phyloP scores from a whole-genome alignment of 2,329 filamentous ascomycete genomes.

The Sclerotinia borealis region DNA sequence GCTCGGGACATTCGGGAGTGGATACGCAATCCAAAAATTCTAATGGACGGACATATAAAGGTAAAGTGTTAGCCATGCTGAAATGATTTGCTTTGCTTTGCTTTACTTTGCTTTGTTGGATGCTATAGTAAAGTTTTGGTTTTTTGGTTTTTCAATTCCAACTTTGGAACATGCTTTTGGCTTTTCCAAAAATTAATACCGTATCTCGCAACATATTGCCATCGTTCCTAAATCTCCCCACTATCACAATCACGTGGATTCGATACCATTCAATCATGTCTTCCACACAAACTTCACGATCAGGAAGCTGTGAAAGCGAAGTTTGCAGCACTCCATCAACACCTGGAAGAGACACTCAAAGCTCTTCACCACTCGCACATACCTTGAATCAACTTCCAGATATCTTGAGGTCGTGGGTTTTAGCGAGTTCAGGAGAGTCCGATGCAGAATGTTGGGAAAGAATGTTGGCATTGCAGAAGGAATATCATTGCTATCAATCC shows the following conservation, averaged over 20 bases:
- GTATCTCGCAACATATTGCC: not conserved
- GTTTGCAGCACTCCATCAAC: slow-evolving; percentile 14
- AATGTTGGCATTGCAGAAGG: slow-evolving; percentile 29
- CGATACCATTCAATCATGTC: slow-evolving; percentile 4
- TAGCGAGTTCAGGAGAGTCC: slow-evolving; percentile 13
- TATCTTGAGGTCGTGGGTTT: slow-evolving; percentile 7
- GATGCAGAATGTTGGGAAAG: slow-evolving; percentile 28
- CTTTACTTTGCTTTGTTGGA: not conserved
- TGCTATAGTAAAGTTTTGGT: too few species aligned
- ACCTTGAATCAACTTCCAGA: slow-evolving; percentile 2
- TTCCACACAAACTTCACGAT: slow-evolving; percentile 7
- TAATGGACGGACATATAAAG: not conserved
- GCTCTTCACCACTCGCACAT: slow-evolving; percentile 13
- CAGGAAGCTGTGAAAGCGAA: slow-evolving; percentile 12
- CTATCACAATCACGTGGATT: not conserved
- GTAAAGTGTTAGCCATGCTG: not conserved
- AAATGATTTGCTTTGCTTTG: not conserved
- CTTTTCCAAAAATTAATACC: not conserved
- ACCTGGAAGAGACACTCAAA: slow-evolving; percentile 9
- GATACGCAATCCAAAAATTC: slow-evolving; percentile 8
- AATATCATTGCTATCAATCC: slow-evolving; percentile 31
- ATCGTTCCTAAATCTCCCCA: not conserved
- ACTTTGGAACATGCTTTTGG: slow-evolving; percentile 4
- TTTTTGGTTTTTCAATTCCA: not conserved
- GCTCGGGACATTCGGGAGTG: slow-evolving; percentile 12